Base-by-base conservation (phyloP, 2,329 filamentous ascomycete species). In the Clonostachys chloroleuca region DNA sequence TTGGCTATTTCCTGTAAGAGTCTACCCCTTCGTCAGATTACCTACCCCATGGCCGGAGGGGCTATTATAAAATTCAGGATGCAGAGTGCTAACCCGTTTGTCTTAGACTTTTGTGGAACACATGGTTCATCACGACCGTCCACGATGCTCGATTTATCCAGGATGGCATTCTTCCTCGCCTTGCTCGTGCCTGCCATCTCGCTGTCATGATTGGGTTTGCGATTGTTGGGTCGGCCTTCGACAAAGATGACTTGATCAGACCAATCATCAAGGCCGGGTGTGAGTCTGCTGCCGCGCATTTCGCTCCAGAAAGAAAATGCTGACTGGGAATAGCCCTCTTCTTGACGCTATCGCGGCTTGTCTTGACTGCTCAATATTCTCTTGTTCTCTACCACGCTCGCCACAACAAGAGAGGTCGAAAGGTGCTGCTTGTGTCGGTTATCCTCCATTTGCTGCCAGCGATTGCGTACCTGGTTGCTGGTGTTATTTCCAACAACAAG, bases 61-160 rank as follows among this genome's bases (percentile, higher is more conserved):
- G 24, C 4, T 8, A 3, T 30, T 10, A 4, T 10, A 8, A 10
- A 30, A 10, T 10, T 30, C 24, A 30, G 2, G 8, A 30, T 30
- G 2, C 3, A 30, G 24, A 30, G 24, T 3, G 10, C 24, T 30
- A 10, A 30, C 24, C 2, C 8, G 24, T 30, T 30, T 30, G 8
- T 30, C 24, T 69, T 36, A 70, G 76, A 18, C 68, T 86, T 17
- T 66, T 86, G 8, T 87, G 83, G 83, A 77, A 84, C 49, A 85
- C 80, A n/a, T 87, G 84, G 84, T 73, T 85, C 35, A 70, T 83
- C 49, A 77, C 81, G 18, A 75, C 76, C 9, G 64, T 86, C 2
- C 85, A 82, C 59, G 83, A 87, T 60, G 77, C 86, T 35, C 80
- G 83, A 1, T 87, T 84, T 58, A 74, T 79, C 1, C 73, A 78